Evolutionary conservation across 768 basidiomycete genomes (phyloP).

Genomic region (Kwoniella dendrophila): DNA sequence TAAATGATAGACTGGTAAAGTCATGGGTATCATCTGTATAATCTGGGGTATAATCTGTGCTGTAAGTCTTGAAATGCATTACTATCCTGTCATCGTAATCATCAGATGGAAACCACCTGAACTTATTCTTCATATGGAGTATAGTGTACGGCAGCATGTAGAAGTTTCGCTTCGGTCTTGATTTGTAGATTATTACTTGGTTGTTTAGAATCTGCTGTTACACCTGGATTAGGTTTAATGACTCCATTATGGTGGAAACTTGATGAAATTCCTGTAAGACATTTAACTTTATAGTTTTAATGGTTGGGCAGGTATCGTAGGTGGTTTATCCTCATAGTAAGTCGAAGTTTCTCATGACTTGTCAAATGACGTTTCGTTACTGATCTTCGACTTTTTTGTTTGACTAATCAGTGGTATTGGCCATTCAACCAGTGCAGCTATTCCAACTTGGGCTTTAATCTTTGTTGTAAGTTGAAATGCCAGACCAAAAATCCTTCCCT

Average conservation of each 20-base stretch:
- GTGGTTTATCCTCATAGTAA: constrained; percentile 49
- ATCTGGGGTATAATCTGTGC: constrained; percentile 54
- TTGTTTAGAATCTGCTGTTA: constrained; percentile 49
- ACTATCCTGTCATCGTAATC: too few relatives aligned
- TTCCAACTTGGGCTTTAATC: constrained; percentile 53
- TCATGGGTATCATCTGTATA: constrained; percentile 39
- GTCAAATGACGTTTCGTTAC: neutral
- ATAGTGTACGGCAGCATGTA: constrained; percentile 49
- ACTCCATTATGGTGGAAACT: constrained; percentile 54
- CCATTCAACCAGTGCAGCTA: constrained; percentile 15
- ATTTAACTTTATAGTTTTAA: constrained; percentile 47
- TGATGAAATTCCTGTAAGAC: constrained; percentile 50
- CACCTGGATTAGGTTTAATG: constrained; percentile 54
- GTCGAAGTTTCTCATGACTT: constrained; percentile 9
- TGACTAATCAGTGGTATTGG: constrained; percentile 23
- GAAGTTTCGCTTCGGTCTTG: constrained; percentile 47
- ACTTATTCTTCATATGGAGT: too few relatives aligned
- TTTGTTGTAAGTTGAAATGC: constrained; percentile 24
- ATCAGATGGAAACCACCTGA: too few relatives aligned
- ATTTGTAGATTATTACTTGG: constrained; percentile 51
- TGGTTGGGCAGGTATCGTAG: constrained; percentile 47
- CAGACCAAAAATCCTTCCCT: too few relatives aligned
- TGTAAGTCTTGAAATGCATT: constrained; percentile 15
- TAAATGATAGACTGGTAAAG: constrained; percentile 27
- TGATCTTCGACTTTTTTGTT: neutral